Base-by-base conservation (phyloP, 2,329 filamentous ascomycete species). In the Aspergillus sp. region DNA sequence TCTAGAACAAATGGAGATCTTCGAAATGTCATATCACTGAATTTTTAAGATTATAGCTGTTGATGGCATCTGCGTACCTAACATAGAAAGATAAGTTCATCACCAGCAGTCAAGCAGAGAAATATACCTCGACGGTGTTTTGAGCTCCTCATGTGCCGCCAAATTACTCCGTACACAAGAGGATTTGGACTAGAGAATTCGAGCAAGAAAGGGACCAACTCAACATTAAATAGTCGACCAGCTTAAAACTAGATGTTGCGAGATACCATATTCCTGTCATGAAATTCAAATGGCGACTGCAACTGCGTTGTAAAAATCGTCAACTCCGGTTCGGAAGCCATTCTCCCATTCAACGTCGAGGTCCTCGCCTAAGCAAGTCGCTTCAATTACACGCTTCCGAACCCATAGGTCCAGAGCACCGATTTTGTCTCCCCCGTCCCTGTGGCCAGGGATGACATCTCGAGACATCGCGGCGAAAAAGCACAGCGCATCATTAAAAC, bases 391-490 rank as follows among this genome's bases (percentile, higher is more conserved):
- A 36, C 85, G 78, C 71, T 84, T 86, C 68, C 82, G 72, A 14
- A 81, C 71, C 85, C 85, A 87, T n/a, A 85, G 63, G 59, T 87
- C 84, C 46, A 85, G 61, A 69, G 80, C 82, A 7, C 84, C 84
- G 70, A 87, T 84, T 66, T 75, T 81, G 67, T 86, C 84, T 6
- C 62, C 70, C 36, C 66, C 66, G 18, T 57, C 55, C 1, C 77
- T 78, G 4, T 42, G 49, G 49, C 68, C 71, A 4, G 69, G 67
- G 18, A 78, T 57, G 2, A 67, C 65, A 1, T 71, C 67, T 49
- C 75, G 68, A 47, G 69, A 68, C 36, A 77, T 74, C 63, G 76
- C 75, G 2, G 75, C 73, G 60, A 84, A 85, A 67, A 87, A 87
- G 0, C 67, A 67, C 55, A 76, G 62, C 0, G 83, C 84, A 71